Base-by-base conservation (phyloP, 75 land plant species). In the Cryptomeria japonica region DNA sequence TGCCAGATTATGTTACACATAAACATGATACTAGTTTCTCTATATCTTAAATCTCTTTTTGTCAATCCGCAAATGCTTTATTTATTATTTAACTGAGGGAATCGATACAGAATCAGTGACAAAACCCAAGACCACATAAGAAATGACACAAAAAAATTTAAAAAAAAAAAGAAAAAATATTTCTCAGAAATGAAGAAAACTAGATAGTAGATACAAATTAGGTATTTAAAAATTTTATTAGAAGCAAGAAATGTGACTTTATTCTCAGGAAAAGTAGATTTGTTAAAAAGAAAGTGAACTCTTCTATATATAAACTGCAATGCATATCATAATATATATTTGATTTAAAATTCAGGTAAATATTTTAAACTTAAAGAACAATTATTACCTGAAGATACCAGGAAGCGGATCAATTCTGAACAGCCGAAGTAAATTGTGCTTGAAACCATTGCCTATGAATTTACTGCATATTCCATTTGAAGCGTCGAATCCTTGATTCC, bases 401-500 rank as follows among this genome's bases (percentile, higher is more conserved):
- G 37, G 16, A 75, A 31, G n/a, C 37, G 34, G 77, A 32, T 32
- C 77, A 75, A 75, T 75, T 75, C 38, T 34, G 37, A 13, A 0
- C 1, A 4, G 36, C 77, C 3, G 15, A 32, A 12, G 77, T 3
- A 12, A 75, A 75, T 32, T 75, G 77, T 31, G 77, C 34, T 34
- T 3, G 0, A 75, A 75, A 13, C 37, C 9, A 32, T 34, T 75
- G 37, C 37, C 86, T 85, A 85, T 15, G 86, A 85, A 55, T 18
- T 36, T 85, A 61, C 86, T 61, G 94, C 87, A 79, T 86, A 89
- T 90, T 98, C 99, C 46, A 98, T 88, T 86, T 98, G 97, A 83
- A 98, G 51, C 15, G 97, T 95, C 86, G 97, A 87, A 92, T 98
- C 99, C 34, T 89, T 90, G 84, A 97, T 89, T 34, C 99, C 99